These are phyloP conservation scores for Globisporangium paddicum DNA, from an alignment of 352 stramenopile genomes.

Conservation along the genomic window DNA sequence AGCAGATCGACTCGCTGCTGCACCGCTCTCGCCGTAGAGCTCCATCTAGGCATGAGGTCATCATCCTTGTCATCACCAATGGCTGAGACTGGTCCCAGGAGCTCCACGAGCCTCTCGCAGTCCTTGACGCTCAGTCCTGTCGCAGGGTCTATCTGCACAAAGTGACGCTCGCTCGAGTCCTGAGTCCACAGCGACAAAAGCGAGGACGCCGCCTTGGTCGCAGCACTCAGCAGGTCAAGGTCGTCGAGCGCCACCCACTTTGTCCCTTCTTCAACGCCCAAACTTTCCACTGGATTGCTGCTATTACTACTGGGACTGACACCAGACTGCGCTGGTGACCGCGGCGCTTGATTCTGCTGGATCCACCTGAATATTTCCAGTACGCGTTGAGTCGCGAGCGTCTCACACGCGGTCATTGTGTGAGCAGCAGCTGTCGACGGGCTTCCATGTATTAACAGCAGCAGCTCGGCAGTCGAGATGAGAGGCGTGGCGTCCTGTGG, in stretches of 20 bases:
- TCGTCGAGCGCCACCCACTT: neutral
- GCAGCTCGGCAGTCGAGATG: neutral
- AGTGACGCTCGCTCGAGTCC: neutral
- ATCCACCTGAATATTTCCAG: slow-evolving; percentile 1
- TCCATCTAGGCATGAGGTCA: no score
- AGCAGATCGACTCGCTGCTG: no score
- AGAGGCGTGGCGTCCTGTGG: neutral
- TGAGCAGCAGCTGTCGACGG: neutral
- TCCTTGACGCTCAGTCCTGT: no score
- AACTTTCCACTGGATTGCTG: neutral
- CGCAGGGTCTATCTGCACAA: neutral
- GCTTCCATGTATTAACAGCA: no score
- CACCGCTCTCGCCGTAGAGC: no score
- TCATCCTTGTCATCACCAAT: no score
- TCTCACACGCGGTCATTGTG: neutral
- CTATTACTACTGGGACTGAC: neutral
- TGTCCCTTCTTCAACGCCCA: neutral
- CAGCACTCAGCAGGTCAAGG: neutral
- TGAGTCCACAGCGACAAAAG: neutral
- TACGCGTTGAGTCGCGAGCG: neutral
- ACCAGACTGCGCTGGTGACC: neutral
- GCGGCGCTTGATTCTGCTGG: slow-evolving; percentile 2
- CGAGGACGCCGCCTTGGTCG: neutral
- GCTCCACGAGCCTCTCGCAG: no score
- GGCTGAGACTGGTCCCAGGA: no score